Evolutionary conservation across 2,329 filamentous ascomycete species (phyloP).

Genomic region (Penicillium sp.): DNA sequence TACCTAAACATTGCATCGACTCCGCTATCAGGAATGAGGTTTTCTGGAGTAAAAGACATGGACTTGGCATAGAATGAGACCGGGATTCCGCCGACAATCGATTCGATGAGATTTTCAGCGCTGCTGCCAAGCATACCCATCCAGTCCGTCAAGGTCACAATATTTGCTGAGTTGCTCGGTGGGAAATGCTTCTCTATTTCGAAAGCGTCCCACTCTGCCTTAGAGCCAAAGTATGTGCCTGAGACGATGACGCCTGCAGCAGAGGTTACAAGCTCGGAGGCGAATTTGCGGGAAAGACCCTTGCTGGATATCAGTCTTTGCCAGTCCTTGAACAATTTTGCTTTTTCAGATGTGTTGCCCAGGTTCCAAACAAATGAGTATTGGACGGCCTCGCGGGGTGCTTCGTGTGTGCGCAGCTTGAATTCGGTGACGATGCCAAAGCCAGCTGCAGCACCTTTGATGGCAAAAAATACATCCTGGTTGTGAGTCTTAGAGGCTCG

Average conservation of each 20-base stretch:
- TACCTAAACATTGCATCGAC: constrained; percentile 55
- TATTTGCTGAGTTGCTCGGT: constrained; percentile 14
- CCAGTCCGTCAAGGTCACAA: constrained; percentile 30
- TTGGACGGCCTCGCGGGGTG: constrained; percentile 51
- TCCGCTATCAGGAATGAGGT: constrained; percentile 47
- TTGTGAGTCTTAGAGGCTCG: constrained; percentile 29
- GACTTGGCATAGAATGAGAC: constrained; percentile 59
- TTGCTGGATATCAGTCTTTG: constrained; percentile 57
- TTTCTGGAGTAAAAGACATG: constrained; percentile 52
- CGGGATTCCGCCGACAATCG: constrained; percentile 40
- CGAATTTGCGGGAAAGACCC: constrained; percentile 57
- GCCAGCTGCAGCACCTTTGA: constrained; percentile 37
- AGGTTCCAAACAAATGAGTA: constrained; percentile 58
- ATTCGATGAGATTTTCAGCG: constrained; percentile 26
- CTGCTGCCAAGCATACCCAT: constrained; percentile 27
- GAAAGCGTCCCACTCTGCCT: constrained; percentile 53
- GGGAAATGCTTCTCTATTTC: constrained; percentile 28
- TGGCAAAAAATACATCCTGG: constrained; percentile 35
- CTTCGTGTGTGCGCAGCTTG: constrained; percentile 36
- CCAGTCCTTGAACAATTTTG: constrained; percentile 56
- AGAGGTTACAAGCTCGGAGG: constrained; percentile 56
- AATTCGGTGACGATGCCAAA: constrained; percentile 43
- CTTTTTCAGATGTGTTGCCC: constrained; percentile 49
- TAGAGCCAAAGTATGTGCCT: constrained; percentile 61
- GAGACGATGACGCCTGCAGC: constrained; percentile 56